These are phyloP conservation scores for Cladosporium sphaerospermum DNA, from an alignment of 2,329 filamentous ascomycete species.

Conservation along the genomic window DNA sequence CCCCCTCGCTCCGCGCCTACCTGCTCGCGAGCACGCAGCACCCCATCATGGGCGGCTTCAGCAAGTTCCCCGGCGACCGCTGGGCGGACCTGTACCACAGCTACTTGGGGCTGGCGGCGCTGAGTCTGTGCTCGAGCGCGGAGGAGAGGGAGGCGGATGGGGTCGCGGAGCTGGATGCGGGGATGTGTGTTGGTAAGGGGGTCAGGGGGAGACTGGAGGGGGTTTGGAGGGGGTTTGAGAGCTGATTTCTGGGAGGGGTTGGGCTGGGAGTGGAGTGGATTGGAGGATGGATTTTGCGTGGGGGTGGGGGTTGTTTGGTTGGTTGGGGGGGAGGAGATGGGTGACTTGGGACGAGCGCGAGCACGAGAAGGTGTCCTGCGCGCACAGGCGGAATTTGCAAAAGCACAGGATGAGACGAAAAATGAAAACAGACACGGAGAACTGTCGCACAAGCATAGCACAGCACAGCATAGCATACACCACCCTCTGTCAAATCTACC, in stretches of 20 bases:
- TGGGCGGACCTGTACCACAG: conserved; percentile 71
- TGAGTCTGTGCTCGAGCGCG: conserved; percentile 54
- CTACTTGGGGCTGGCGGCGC: conserved; percentile 75
- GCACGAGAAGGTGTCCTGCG: too few species aligned
- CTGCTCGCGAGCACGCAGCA: conserved; percentile 84
- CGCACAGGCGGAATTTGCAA: too few species aligned
- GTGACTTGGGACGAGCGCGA: too few species aligned
- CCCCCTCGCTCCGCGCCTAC: conserved; percentile 52
- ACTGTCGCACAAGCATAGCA: too few species aligned
- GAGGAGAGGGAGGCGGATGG: conserved; percentile 50
- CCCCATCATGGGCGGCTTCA: conserved; percentile 51
- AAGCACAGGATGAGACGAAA: too few species aligned
- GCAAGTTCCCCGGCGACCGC: conserved; percentile 41
- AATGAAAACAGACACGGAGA: too few species aligned
- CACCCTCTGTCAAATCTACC: conserved; percentile 5
- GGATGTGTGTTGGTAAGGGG: conserved; percentile 66
- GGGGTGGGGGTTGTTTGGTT: too few species aligned
- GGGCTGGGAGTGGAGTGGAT: too few species aligned
- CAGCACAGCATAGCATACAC: too few species aligned
- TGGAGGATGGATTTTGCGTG: too few species aligned
- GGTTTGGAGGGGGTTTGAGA: not conserved
- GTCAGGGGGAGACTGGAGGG: conserved; percentile 28
- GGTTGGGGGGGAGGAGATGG: too few species aligned
- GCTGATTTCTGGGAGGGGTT: not conserved
- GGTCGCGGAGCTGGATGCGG: conserved; percentile 66